A percentile compares a stretch with the other conserved stretches of the same genome.
phyloP scores from a whole-genome alignment of 768 basidiomycete genomes.

The Sporobolomyces phaffii region DNA sequence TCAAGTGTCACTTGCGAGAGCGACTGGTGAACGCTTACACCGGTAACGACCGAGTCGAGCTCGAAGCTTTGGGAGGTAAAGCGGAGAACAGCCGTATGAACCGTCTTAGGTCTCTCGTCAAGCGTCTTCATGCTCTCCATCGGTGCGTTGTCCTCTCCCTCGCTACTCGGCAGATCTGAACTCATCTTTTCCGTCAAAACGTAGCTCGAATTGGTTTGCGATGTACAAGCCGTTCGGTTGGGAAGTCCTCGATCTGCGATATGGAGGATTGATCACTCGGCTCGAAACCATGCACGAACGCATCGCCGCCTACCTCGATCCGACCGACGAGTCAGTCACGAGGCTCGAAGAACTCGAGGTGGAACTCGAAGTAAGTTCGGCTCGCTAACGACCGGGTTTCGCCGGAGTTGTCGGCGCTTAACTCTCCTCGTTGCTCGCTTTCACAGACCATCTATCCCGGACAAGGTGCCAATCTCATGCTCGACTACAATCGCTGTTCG shows the following conservation, averaged over 20 bases:
- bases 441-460: constrained; percentile 22
- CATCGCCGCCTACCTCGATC: constrained; percentile 1
- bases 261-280: constrained; percentile 36
- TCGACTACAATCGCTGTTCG: constrained; percentile 22
- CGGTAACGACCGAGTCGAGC: constrained; percentile 21
- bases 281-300: constrained; percentile 39
- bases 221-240: constrained; percentile 37
- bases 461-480: constrained; percentile 24
- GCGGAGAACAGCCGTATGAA: constrained; percentile 19
- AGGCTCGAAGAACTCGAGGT: constrained; percentile 5
- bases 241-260: constrained; percentile 38
- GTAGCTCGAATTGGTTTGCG: constrained; percentile 37
- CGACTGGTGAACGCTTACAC: constrained; percentile 33
- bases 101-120: constrained; percentile 24
- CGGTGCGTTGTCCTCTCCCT: neutral
- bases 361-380: neutral
- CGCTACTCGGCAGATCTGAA: too few relatives aligned
- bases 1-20: constrained; percentile 39
- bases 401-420: too few relatives aligned
- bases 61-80: constrained; percentile 29
- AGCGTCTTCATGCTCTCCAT: constrained; percentile 27
- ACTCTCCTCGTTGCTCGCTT: too few relatives aligned
- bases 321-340: constrained; percentile 3
- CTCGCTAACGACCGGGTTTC: too few relatives aligned
- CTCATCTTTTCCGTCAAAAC: neutral